Evolutionary conservation across 345 rosid species (phyloP).

Genomic region (Raphanus sativus): DNA sequence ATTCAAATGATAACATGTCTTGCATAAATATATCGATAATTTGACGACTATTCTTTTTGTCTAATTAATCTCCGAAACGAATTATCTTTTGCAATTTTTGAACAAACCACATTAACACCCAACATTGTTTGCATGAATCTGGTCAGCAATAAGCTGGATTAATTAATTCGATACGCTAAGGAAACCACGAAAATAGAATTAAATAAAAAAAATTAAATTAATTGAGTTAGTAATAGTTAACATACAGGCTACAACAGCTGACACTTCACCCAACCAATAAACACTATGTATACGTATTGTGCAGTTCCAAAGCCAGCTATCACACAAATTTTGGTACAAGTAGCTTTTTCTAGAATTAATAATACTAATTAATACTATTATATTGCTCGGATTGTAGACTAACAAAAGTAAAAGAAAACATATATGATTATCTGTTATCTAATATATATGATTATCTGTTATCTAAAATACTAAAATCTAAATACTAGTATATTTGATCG

Average conservation of each 20-base stretch:
- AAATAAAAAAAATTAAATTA: slow-evolving; percentile 7
- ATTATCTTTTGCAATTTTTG: background rate
- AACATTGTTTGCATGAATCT: slow-evolving; percentile 18
- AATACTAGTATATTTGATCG: background rate
- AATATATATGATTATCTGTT: too few species aligned
- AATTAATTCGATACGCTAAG: slow-evolving; percentile 66
- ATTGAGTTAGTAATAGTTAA: slow-evolving; percentile 13
- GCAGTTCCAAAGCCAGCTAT: slow-evolving; percentile 16
- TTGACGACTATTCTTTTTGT: background rate
- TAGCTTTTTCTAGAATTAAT: slow-evolving; percentile 14
- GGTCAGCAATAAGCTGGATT: slow-evolving; percentile 23
- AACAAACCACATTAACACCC: background rate
- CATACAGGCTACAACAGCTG: slow-evolving; percentile 33
- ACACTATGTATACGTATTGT: slow-evolving; percentile 1
- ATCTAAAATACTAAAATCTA: too few species aligned
- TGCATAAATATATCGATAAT: background rate
- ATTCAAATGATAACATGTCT: background rate
- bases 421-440: too few species aligned
- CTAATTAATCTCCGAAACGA: background rate
- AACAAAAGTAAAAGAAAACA: background rate
- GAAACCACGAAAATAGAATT: slow-evolving; percentile 34
- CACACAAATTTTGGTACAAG: slow-evolving; percentile 18
- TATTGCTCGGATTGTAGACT: slow-evolving; percentile 17
- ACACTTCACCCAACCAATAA: slow-evolving; percentile 44
- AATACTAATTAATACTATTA: background rate